Conservation (phyloP, 2,329 filamentous ascomycete genomes). For the Neofusicoccum kwambonambiense region DNA sequence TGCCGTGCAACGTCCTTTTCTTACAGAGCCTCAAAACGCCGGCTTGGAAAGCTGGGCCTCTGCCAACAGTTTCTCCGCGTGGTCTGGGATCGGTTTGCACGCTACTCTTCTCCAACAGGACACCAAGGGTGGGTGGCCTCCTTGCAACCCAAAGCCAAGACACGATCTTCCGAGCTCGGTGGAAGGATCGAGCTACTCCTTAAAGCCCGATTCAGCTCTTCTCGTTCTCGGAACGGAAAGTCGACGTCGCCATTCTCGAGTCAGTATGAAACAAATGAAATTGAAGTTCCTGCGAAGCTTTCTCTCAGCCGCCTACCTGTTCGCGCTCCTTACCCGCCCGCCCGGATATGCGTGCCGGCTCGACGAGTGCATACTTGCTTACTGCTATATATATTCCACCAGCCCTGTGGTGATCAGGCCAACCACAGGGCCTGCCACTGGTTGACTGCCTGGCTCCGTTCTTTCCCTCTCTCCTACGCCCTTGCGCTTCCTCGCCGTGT, state of each 20-base stretch:
- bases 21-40: not conserved
- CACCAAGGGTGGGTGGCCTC: not conserved
- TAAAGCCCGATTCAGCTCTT: not conserved
- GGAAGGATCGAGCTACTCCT: not conserved
- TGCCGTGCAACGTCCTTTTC: not conserved
- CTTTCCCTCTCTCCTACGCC: not conserved
- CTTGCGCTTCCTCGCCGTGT: not conserved
- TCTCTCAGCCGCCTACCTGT: not conserved
- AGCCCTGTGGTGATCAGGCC: not conserved
- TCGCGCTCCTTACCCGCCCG: not conserved
- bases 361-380: not conserved
- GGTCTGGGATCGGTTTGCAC: not conserved
- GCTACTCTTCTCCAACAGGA: not conserved
- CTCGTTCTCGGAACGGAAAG: not conserved
- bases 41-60: not conserved
- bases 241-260: not conserved
- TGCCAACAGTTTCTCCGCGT: not conserved
- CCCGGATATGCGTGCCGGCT: not conserved
- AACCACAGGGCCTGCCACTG: not conserved
- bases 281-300: not conserved
- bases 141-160: not conserved
- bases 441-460: not conserved
- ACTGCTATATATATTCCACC: not conserved
- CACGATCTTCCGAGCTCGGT: not conserved
- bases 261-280: conserved; percentile 2